Percentiles rank a stretch among this genome's conserved stretches.
Conservation (phyloP, 1,284 basidiomycete genomes). For the Vanrija humicola region DNA sequence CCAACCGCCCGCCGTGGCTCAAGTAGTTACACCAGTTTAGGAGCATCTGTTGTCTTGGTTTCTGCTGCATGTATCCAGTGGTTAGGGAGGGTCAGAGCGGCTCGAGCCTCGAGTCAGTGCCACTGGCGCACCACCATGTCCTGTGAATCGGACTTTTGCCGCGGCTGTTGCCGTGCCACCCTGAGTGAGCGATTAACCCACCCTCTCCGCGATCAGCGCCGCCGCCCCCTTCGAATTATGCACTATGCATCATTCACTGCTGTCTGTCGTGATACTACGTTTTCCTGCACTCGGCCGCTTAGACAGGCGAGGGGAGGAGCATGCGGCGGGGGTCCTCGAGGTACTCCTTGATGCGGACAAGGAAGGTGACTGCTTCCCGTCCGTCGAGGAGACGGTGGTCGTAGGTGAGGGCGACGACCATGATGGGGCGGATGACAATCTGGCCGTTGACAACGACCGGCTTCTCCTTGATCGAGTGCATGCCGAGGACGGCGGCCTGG, state of each 20-base stretch:
- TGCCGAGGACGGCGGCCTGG: slow-evolving; percentile 90
- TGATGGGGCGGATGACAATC: slow-evolving; percentile 87
- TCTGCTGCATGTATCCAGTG: no score
- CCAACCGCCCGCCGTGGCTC: slow-evolving; percentile 35
- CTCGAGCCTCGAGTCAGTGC: no score
- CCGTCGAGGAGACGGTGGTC: slow-evolving; percentile 96
- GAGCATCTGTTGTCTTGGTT: not conserved
- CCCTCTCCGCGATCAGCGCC: no score
- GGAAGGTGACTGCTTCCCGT: slow-evolving; percentile 94
- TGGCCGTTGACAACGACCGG: slow-evolving; percentile 90
- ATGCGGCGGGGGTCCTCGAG: slow-evolving; percentile 65
- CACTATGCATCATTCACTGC: no score
- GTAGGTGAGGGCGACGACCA: slow-evolving; percentile 92
- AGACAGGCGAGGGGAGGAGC: slow-evolving; percentile 53
- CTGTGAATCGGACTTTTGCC: no score
- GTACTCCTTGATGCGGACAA: slow-evolving; percentile 71
- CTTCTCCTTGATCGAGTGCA: slow-evolving; percentile 95
- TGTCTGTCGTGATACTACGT: not conserved
- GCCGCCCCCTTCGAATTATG: no score
- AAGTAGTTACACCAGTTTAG: not conserved
- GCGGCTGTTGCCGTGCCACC: no score
- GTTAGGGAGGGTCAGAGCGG: no score
- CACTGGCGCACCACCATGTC: no score
- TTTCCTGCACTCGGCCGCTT: slow-evolving; percentile 8
- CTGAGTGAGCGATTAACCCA: no score